Evolutionary conservation across 2,329 filamentous ascomycete species (phyloP).

Genomic region (Pyrenophora teres): DNA sequence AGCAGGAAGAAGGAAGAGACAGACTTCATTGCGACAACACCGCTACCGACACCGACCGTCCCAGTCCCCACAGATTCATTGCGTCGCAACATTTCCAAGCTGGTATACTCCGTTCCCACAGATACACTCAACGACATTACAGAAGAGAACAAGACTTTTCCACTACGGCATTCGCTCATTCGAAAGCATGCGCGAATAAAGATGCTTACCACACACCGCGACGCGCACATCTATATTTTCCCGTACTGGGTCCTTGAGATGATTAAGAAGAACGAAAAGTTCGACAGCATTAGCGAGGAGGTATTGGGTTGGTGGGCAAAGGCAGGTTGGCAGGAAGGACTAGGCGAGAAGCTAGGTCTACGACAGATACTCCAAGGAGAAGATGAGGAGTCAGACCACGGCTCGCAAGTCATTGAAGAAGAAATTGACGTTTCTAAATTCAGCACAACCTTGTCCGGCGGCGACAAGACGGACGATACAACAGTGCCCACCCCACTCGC

Average conservation of each 20-base stretch:
- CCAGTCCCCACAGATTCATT: constrained; percentile 67
- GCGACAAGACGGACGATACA: constrained; percentile 11
- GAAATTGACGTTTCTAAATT: constrained; percentile 60
- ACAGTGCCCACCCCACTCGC: constrained; percentile 32
- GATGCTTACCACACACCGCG: constrained; percentile 82
- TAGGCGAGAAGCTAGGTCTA: constrained; percentile 77
- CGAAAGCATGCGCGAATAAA: constrained; percentile 74
- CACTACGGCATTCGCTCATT: constrained; percentile 76
- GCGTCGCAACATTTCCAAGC: constrained; percentile 70
- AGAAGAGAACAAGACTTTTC: constrained; percentile 73
- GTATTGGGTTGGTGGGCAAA: constrained; percentile 96
- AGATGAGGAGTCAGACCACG: constrained; percentile 45
- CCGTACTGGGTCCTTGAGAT: constrained; percentile 90
- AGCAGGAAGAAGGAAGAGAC: constrained; percentile 88
- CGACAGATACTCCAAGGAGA: constrained; percentile 64
- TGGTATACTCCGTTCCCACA: constrained; percentile 86
- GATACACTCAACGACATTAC: constrained; percentile 85
- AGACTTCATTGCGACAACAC: constrained; percentile 83
- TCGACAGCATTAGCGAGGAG: constrained; percentile 90
- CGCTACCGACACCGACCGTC: constrained; percentile 63
- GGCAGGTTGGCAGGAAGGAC: constrained; percentile 82
- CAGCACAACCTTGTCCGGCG: constrained; percentile 55
- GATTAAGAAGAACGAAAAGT: constrained; percentile 74
- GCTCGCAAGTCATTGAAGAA: constrained; percentile 52
- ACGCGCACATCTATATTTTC: constrained; percentile 94